phyloP scores from a whole-genome alignment of 2,329 filamentous ascomycete species.

The Arachnopeziza araneosa region DNA sequence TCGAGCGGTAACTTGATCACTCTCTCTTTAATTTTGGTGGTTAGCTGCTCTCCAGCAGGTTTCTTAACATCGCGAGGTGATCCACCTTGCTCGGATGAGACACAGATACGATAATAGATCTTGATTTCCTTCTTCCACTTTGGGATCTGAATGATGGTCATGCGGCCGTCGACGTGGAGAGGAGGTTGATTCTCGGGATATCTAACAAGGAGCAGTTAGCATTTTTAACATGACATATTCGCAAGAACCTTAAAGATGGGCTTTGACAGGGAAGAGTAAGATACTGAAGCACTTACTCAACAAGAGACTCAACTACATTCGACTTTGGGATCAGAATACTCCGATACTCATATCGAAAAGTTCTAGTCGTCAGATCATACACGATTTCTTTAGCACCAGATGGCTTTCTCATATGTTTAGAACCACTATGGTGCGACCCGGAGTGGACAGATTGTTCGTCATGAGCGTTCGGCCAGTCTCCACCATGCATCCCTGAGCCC shows the following conservation, averaged over 20 bases:
- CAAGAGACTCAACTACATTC: neutral
- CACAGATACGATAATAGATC: conserved; percentile 8
- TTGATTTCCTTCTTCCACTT: conserved; percentile 5
- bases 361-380: neutral
- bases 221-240: neutral
- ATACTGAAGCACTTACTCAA: neutral
- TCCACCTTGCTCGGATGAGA: neutral
- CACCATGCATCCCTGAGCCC: neutral
- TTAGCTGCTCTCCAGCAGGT: neutral
- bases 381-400: neutral
- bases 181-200: neutral
- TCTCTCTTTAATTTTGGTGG: neutral
- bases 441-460: neutral
- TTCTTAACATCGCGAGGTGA: neutral
- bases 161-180: neutral
- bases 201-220: neutral
- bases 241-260: neutral
- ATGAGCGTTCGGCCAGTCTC: neutral
- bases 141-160: conserved; percentile 9
- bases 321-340: neutral
- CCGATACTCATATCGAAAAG: neutral
- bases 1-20: neutral
- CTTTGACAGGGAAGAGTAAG: too few relatives aligned
- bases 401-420: neutral
- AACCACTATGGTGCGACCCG: neutral